phyloP scores from a whole-genome alignment of 176 grass and related monocot species.

The Musa beccarii region DNA sequence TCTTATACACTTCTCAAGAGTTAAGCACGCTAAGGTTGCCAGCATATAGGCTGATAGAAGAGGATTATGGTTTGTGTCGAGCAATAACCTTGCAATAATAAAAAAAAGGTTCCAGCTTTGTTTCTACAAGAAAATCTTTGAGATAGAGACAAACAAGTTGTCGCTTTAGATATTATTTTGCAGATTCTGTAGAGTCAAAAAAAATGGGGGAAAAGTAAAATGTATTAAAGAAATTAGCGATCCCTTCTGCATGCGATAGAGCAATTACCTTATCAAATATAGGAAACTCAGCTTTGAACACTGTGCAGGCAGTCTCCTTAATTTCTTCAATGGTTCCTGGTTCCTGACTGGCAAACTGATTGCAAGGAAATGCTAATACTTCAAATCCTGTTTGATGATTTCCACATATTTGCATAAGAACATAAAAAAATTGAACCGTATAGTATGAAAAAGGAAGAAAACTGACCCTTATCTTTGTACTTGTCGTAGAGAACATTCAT shows the following conservation, averaged over 20 bases:
- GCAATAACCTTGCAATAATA: too few relatives aligned
- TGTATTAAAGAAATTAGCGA: too few relatives aligned
- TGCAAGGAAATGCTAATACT: conserved; percentile 22
- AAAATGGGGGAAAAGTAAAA: too few relatives aligned
- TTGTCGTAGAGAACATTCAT: conserved; percentile 18
- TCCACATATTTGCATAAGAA: background rate
- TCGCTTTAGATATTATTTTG: too few relatives aligned
- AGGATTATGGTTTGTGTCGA: too few relatives aligned
- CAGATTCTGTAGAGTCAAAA: too few relatives aligned
- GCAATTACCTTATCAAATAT: conserved; percentile 19
- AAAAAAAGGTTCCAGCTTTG: too few relatives aligned
- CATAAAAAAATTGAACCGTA: background rate
- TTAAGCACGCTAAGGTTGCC: too few relatives aligned
- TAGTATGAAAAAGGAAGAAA: background rate
- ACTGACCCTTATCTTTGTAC: conserved; percentile 13
- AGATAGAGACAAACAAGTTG: too few relatives aligned
- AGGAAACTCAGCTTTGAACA: conserved; percentile 19
- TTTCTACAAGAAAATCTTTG: too few relatives aligned
- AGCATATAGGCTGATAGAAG: too few relatives aligned
- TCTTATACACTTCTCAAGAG: too few relatives aligned
- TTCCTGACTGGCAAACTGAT: conserved; percentile 16
- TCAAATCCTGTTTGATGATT: conserved; percentile 4
- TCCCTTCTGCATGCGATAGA: background rate
- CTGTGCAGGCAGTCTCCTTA: conserved; percentile 1
- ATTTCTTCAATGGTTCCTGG: conserved; percentile 20